Evolutionary conservation across 2,329 filamentous ascomycete species (phyloP).

Genomic region (Mycosphaerella arachidis): DNA sequence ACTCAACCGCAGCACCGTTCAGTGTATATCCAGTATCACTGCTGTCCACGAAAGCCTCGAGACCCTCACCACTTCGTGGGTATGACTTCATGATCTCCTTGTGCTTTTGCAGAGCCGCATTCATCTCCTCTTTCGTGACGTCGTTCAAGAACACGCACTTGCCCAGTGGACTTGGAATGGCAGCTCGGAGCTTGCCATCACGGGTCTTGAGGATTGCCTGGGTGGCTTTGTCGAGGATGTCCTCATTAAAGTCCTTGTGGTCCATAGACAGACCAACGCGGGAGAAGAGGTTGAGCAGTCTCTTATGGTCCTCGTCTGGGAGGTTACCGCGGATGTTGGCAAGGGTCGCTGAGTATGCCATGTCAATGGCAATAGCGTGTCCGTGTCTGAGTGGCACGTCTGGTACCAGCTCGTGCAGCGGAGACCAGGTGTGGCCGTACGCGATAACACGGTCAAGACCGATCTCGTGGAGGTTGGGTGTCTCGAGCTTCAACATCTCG

Average conservation of each 20-base stretch:
- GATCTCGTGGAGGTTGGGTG: constrained; percentile 69
- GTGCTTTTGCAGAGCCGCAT: constrained; percentile 56
- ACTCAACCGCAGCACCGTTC: constrained; percentile 40
- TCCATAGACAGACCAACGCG: constrained; percentile 68
- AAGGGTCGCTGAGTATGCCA: constrained; percentile 69
- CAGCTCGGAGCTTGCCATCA: constrained; percentile 63
- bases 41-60: constrained; percentile 66
- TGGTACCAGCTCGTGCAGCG: constrained; percentile 65
- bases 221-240: constrained; percentile 61
- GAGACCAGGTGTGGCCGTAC: constrained; percentile 64
- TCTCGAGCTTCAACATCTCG: constrained; percentile 70
- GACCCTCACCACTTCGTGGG: constrained; percentile 59
- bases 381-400: constrained; percentile 66
- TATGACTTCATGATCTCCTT: constrained; percentile 61
- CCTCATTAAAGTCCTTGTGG: constrained; percentile 62
- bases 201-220: constrained; percentile 67
- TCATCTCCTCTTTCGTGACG: constrained; percentile 58
- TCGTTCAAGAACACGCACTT: constrained; percentile 66
- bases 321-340: constrained; percentile 60
- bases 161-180: constrained; percentile 64
- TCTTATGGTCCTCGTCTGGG: constrained; percentile 55
- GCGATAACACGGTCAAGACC: constrained; percentile 68
- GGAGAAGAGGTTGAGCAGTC: constrained; percentile 64
- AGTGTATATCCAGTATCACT: constrained; percentile 62
- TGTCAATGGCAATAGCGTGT: constrained; percentile 70